phyloP scores from a whole-genome alignment of 768 basidiomycete genomes.

The Collybia nuda region DNA sequence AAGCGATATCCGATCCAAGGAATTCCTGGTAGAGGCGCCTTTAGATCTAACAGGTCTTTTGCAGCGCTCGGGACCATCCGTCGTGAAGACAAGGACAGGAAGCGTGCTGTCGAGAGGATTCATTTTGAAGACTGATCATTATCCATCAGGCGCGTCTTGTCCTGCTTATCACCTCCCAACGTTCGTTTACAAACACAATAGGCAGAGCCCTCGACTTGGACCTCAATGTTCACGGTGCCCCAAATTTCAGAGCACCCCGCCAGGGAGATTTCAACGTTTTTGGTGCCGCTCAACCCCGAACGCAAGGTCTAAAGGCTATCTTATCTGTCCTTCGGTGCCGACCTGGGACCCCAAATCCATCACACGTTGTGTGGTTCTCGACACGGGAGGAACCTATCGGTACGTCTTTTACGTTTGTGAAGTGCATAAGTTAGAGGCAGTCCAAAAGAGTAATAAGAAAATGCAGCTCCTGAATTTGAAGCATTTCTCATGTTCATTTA shows the following conservation, averaged over 20 bases:
- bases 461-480: neutral
- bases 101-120: constrained; percentile 86
- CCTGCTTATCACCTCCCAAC: constrained; percentile 3
- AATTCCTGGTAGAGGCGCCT: constrained; percentile 22
- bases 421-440: neutral
- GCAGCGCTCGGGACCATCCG: constrained; percentile 63
- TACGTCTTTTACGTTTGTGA: constrained; percentile 32
- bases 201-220: constrained; percentile 90
- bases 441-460: too few species aligned
- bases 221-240: constrained; percentile 90
- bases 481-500: constrained; percentile 1
- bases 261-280: constrained; percentile 85
- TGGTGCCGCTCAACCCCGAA: constrained; percentile 93
- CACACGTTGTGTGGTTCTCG: constrained; percentile 92
- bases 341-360: constrained; percentile 59
- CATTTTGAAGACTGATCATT: constrained; percentile 92
- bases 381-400: constrained; percentile 95
- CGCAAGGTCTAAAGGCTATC: constrained; percentile 88
- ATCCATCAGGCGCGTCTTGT: constrained; percentile 61
- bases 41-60: constrained; percentile 65
- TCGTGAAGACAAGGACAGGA: constrained; percentile 82
- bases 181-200: neutral
- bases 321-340: constrained; percentile 80
- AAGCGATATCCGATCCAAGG: constrained; percentile 14
- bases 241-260: constrained; percentile 88